A percentile compares a stretch with the other conserved stretches of the same genome.
phyloP scores from a whole-genome alignment of 352 stramenopile genomes.

The Peronosclerospora sorghi region DNA sequence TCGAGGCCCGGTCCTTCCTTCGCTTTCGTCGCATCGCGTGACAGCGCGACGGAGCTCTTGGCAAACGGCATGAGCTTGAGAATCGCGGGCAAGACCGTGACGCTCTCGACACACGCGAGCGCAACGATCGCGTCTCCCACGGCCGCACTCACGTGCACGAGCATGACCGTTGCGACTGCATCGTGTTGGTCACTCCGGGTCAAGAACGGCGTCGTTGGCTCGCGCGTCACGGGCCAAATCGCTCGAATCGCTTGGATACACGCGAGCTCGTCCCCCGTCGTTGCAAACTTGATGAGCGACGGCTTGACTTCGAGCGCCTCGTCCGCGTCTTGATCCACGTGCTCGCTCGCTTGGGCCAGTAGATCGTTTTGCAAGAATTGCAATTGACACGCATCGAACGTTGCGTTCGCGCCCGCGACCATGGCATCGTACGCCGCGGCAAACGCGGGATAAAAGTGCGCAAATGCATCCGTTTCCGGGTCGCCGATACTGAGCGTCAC shows the following conservation, averaged over 20 bases:
- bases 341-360: constrained; percentile 26
- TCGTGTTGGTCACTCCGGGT: constrained; percentile 38
- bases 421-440: constrained; percentile 52
- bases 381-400: constrained; percentile 50
- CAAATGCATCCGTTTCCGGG: constrained; percentile 30
- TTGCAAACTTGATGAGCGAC: constrained; percentile 44
- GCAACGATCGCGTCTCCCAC: constrained; percentile 34
- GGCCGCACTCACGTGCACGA: constrained; percentile 38
- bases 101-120: constrained; percentile 36
- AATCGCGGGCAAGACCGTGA: constrained; percentile 45
- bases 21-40: constrained; percentile 10
- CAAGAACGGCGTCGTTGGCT: constrained; percentile 60
- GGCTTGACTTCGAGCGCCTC: constrained; percentile 30
- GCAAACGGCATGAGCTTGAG: constrained; percentile 69
- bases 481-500: constrained; percentile 42
- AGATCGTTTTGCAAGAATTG: constrained; percentile 55
- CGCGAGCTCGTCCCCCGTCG: constrained; percentile 22
- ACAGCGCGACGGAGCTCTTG: constrained; percentile 34
- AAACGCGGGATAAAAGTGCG: constrained; percentile 45
- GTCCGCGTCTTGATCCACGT: constrained; percentile 11
- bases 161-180: constrained; percentile 34
- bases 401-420: constrained; percentile 35
- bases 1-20: constrained; percentile 31
- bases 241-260: constrained; percentile 33
- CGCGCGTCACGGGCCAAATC: constrained; percentile 31